Evolutionary conservation across 768 basidiomycete species (phyloP).

Genomic region (Tylopilus balloui): DNA sequence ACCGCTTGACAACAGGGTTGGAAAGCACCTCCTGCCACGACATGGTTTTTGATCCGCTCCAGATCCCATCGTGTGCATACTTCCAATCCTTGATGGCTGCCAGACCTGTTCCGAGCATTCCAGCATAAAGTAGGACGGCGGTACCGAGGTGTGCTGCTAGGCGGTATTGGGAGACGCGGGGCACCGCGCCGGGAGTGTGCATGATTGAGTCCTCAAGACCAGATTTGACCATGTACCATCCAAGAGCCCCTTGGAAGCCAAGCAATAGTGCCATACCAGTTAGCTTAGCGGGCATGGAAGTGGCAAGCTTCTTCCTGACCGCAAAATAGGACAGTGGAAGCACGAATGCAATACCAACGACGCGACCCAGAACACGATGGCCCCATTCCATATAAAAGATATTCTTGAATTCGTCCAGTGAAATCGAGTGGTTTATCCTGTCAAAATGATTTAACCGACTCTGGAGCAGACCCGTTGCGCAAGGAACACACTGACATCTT

Average conservation of each 20-base stretch:
- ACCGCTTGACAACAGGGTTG: slow-evolving; percentile 53
- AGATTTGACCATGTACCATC: slow-evolving; percentile 99
- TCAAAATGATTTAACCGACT: background rate
- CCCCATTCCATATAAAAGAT: slow-evolving; percentile 99
- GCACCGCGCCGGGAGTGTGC: slow-evolving; percentile 77
- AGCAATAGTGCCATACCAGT: slow-evolving; percentile 73
- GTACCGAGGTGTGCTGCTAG: slow-evolving; percentile 93
- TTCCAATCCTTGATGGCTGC: slow-evolving; percentile 76
- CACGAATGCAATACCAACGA: slow-evolving; percentile 81
- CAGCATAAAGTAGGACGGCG: slow-evolving; percentile 86
- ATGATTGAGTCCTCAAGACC: slow-evolving; percentile 83
- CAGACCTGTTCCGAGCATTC: slow-evolving; percentile 84
- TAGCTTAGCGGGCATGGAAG: slow-evolving; percentile 58
- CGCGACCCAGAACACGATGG: slow-evolving; percentile 88
- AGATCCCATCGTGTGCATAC: slow-evolving; percentile 51
- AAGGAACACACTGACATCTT: slow-evolving; percentile 62
- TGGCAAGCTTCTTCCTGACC: slow-evolving; percentile 61
- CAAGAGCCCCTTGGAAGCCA: slow-evolving; percentile 86
- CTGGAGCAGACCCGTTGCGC: background rate
- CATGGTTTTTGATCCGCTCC: slow-evolving; percentile 50
- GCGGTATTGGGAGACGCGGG: slow-evolving; percentile 94
- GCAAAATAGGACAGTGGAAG: slow-evolving; percentile 81
- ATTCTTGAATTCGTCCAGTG: slow-evolving; percentile 85
- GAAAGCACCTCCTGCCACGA: slow-evolving; percentile 46
- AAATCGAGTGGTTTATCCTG: slow-evolving; percentile 87